Evolutionary conservation across 2,329 filamentous ascomycete species (phyloP), one percentile per base, ranked within the genome.

Genomic region (Penicillium sp.): DNA sequence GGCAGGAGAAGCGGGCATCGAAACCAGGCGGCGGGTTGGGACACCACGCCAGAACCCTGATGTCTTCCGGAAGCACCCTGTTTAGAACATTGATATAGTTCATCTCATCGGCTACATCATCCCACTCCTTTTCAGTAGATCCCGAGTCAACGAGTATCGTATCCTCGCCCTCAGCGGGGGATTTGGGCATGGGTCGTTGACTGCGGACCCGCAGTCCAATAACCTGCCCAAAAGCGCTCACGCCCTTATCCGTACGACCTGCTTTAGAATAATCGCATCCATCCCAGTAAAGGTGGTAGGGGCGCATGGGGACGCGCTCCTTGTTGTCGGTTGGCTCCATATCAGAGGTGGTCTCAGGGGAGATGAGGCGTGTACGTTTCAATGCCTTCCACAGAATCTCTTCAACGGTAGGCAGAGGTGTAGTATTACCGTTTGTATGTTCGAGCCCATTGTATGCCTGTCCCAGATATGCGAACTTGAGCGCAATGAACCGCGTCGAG

Each of bases 211-310:
- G 80, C 41, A 99, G 78, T 0, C 87, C 89, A 69, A 99, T 86
- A 57, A 99, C 94, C 78, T 99, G 94, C 0, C 94, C 94, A 78
- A 99, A 99, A 3, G 94, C 93, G 75, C 92, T 97, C 36, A 99
- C 94, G 13, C 94, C 94, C 53, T 87, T 83, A 73, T 99, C 94
- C 19, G 94, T 99, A 61, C 94, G 83, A 2, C 94, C 94, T 70
- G 93, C 97, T 75, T 99, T 99, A 36, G 90, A 92, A 75, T 97
- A 99, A 60, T 96, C 90, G 74, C 87, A 93, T 8, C 88, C 87
- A 35, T 90, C 86, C 83, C 91, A 96, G 73, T 90, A 88, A 27
- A 97, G 75, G 36, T 77, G 74, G 45, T 74, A 73, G 25, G 74
- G 72, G 42, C 66, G 67, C 59, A 64, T 49, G 47, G 55, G 53